Percentiles rank a stretch among this genome's conserved stretches.
These are phyloP conservation scores for Tulasnella sp. DNA, from an alignment of 768 basidiomycete genomes.

Conservation along the genomic window DNA sequence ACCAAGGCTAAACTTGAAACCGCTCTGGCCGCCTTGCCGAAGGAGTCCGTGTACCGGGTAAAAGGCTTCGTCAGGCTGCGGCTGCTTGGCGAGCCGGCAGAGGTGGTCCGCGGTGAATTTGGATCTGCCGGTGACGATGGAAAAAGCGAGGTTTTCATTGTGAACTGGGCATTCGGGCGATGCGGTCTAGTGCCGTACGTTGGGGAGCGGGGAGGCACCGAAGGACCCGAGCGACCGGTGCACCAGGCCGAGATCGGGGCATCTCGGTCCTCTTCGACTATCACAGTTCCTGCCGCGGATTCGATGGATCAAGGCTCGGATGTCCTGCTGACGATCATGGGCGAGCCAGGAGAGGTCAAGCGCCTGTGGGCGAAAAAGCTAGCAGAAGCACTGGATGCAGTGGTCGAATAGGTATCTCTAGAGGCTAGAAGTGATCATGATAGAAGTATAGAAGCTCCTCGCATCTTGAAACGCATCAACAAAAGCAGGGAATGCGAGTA, in stretches of 20 bases:
- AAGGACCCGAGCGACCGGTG: constrained; percentile 5
- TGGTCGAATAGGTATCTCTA: neutral
- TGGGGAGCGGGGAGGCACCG: constrained; percentile 33
- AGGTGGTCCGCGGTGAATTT: neutral
- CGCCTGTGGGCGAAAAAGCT: constrained; percentile 57
- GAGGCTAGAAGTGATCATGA: neutral
- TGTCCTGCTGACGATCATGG: constrained; percentile 85
- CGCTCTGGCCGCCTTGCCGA: constrained; percentile 59
- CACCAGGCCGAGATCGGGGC: neutral
- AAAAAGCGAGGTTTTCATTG: constrained; percentile 50
- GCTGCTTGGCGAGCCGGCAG: constrained; percentile 8
- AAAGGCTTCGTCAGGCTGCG: constrained; percentile 79
- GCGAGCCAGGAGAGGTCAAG: constrained; percentile 78
- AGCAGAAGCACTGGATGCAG: neutral
- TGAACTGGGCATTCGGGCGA: constrained; percentile 96
- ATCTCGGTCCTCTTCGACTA: constrained; percentile 35
- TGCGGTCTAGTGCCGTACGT: constrained; percentile 59
- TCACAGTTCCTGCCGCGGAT: constrained; percentile 35
- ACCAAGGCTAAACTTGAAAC: constrained; percentile 48
- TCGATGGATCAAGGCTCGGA: constrained; percentile 46
- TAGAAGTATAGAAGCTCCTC: neutral
- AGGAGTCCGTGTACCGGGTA: constrained; percentile 76
- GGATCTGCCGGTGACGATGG: neutral
- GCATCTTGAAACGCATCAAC: constrained; percentile 5
- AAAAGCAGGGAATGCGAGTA: neutral